Evolutionary conservation across 78 protist genomes (phyloP).

Genomic region (Dictyostelium firmibasis): DNA sequence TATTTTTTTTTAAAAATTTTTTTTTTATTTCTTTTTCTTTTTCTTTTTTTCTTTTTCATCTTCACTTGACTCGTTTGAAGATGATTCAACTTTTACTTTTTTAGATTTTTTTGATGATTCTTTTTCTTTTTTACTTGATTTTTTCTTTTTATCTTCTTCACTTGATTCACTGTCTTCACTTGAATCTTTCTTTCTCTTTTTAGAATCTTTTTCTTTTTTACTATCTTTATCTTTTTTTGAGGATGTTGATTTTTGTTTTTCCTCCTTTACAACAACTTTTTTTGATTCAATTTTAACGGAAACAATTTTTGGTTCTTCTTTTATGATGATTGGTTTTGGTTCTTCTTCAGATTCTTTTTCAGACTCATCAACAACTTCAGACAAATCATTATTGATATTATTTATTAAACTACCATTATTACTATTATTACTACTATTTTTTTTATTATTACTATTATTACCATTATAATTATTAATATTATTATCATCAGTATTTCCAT

Average conservation of each 20-base stretch:
- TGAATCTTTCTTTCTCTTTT: conserved; percentile 1
- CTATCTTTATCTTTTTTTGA: neutral
- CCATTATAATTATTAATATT: neutral
- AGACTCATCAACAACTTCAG: neutral
- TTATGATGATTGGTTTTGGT: neutral
- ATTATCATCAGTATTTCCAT: neutral
- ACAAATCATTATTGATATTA: neutral
- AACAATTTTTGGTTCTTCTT: conserved; percentile 5
- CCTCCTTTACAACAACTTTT: neutral
- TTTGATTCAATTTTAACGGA: neutral
- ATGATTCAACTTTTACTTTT: neutral
- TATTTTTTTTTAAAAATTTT: neutral
- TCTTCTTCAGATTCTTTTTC: neutral
- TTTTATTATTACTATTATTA: neutral
- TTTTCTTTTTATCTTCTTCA: neutral
- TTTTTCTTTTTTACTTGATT: neutral
- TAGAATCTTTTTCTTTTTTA: neutral
- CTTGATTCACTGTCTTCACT: neutral
- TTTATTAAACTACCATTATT: neutral
- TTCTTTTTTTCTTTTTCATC: neutral
- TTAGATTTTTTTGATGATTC: neutral
- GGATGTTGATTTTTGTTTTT: neutral
- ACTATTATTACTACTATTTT: too few species aligned
- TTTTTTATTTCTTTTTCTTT: conserved; percentile 8
- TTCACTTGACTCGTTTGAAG: neutral